Base-by-base conservation (phyloP, 805 yeast species). In the Pichia exigua region DNA sequence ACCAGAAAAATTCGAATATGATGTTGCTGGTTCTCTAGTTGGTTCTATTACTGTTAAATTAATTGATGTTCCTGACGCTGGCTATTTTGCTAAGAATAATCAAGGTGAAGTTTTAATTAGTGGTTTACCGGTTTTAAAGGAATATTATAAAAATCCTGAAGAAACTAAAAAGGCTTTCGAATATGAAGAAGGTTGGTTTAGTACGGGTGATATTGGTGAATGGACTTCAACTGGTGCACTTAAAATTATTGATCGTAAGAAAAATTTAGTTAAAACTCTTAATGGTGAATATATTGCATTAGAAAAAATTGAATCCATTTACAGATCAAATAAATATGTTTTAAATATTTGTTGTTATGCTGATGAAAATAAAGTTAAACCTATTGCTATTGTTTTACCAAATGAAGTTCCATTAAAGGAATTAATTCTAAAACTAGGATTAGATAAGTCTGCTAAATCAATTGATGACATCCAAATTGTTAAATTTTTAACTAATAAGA, bases 271-370 rank as follows among this genome's bases (percentile, higher is more conserved):
- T 61, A 94, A 94, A 78, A 94, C 99, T 20, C 76, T 80, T 63
- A 92, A 94, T 67, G 99, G 99, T 72, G 99, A 94, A 74, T 94
- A 94, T 71, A 88, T 94, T 68, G 99, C 99, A 4, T 77, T 94
- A 63, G 99, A 94, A 72, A 91, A 91, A 71, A 74, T 94, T 59
- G 99, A 94, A 73, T 78, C 96, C 12, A 76, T 87, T 47, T 94
- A 94, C 75, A 81, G 97, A 71, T 85, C 97, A 30, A 85, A 85
- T 69, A 71, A 79, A 44, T 74, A 76, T 57, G 94, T 92, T 39
- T 70, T 74, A 49, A 92, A 94, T 73, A 74, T 92, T 57, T 91
- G 97, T 72, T 91, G 90, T 57, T 92, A 91, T 66, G 98, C 98
- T 46, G 97, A 94, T 70, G 82, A 80, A 61, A 73, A 73, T 57